These are phyloP conservation scores for Arthrobotrys musiformis DNA, from an alignment of 2,329 filamentous ascomycete genomes.

Conservation along the genomic window DNA sequence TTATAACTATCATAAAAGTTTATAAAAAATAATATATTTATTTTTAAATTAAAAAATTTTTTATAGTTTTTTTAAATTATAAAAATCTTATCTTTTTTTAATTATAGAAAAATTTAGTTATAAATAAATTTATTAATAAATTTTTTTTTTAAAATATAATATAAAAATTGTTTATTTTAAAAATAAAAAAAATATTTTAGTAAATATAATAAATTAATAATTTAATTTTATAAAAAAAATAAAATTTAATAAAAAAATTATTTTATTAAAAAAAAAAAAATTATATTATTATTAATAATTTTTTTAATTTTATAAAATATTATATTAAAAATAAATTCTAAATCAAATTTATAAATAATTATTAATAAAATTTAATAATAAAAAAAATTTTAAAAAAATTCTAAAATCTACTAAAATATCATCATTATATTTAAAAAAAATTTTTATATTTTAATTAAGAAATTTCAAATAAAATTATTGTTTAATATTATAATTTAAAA, in stretches of 20 bases:
- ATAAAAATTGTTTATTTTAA: too few relatives aligned
- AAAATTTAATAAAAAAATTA: not conserved
- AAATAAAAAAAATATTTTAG: not conserved
- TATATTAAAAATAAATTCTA: too few relatives aligned
- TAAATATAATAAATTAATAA: not conserved
- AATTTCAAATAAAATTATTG: not conserved
- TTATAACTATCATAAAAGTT: not conserved
- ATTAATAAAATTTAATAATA: not conserved
- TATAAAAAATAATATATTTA: not conserved
- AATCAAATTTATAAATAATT: not conserved
- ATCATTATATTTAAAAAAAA: not conserved
- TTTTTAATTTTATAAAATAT: not conserved
- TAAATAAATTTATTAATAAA: too few relatives aligned
- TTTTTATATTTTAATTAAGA: not conserved
- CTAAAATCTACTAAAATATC: not conserved
- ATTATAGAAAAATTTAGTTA: too few relatives aligned
- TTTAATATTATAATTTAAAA: not conserved
- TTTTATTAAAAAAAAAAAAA: not conserved
- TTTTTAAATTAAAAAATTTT: conserved; percentile 5
- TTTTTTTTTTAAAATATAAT: too few relatives aligned
- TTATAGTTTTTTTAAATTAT: too few relatives aligned
- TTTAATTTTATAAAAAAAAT: not conserved
- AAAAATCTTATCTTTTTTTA: too few relatives aligned
- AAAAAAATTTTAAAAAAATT: not conserved
- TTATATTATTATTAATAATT: not conserved